Base-by-base conservation (phyloP, 176 grass and related monocot species). In the Guadua angustifolia region DNA sequence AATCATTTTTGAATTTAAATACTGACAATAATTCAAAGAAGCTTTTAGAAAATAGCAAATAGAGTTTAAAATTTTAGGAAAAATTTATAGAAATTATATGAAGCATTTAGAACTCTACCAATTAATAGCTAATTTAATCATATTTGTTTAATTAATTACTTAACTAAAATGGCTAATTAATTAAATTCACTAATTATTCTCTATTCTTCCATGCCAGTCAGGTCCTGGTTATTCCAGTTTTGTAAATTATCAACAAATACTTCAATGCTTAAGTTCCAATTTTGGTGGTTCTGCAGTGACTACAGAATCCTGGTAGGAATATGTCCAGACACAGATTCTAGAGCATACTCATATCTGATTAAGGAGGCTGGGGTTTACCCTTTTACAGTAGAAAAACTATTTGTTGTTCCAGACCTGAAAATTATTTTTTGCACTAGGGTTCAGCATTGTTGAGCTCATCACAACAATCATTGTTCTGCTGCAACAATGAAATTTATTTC, bases 281-380 rank as follows among this genome's bases (percentile, higher is more conserved):
- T 59, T 24, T 16, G 10, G 42, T n/a, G 3, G 5, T 73, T 79
- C 67, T 18, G n/a, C 5, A 78, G 2, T 65, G 9, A 17, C 57
- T 79, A 74, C 11, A 39, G 10, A 73, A 79, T 84, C 29, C 4
- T 73, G 14, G 19, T 79, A 66, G 13, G 19, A 84, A 67, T 26
- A 74, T 84, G 52, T 73, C 22, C 33, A 12, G 42, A 0, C 29
- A 60, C 46, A 78, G 3, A 71, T 82, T 69, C 3, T 75, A 65
- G 44, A 70, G 75, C 38, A 72, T 66, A 57, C 46, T 46, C 50
- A 24, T 46, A 21, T n/a, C 45, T n/a, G n/a, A n/a, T n/a, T n/a
- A n/a, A 62, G 15, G n/a, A 55, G 49, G 9, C 8, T 29, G 13
- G 4, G 49, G 5, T 29, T 59, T 26, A 57, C 1, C 4, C 16